Conservation (phyloP, 257 asterid species). For the Penstemon newberryi region DNA sequence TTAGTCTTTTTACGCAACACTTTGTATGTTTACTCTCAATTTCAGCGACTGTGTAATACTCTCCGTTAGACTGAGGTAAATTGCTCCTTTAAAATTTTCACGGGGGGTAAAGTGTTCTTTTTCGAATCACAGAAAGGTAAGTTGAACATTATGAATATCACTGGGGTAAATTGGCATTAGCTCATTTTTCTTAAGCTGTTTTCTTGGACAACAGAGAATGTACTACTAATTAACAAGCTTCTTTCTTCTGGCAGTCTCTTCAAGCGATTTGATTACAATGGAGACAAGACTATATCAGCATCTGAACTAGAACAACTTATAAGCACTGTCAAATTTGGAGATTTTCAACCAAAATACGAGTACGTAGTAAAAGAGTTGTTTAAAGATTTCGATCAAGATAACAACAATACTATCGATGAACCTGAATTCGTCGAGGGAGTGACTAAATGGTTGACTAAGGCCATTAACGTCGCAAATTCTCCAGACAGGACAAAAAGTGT, state of each 20-base stretch:
- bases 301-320: constrained; percentile 43
- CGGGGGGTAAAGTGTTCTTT: too few species aligned
- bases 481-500: constrained; percentile 27
- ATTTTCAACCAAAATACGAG: constrained; percentile 33
- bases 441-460: constrained; percentile 42
- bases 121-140: too few species aligned
- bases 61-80: too few species aligned
- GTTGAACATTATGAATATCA: too few species aligned
- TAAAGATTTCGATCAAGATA: constrained; percentile 39
- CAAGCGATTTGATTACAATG: constrained; percentile 34
- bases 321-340: constrained; percentile 43
- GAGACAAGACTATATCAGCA: constrained; percentile 33
- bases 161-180: too few species aligned
- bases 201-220: background rate
- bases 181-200: background rate
- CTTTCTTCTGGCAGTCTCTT: constrained; percentile 45
- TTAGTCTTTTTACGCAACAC: too few species aligned
- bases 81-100: too few species aligned
- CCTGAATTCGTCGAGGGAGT: constrained; percentile 45
- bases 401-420: constrained; percentile 35
- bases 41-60: too few species aligned
- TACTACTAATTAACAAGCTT: too few species aligned
- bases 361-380: constrained; percentile 40
- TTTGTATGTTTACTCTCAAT: too few species aligned
- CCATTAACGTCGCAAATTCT: constrained; percentile 33